phyloP scores from a whole-genome alignment of 306 rosid genomes.

The Vigna angularis region DNA sequence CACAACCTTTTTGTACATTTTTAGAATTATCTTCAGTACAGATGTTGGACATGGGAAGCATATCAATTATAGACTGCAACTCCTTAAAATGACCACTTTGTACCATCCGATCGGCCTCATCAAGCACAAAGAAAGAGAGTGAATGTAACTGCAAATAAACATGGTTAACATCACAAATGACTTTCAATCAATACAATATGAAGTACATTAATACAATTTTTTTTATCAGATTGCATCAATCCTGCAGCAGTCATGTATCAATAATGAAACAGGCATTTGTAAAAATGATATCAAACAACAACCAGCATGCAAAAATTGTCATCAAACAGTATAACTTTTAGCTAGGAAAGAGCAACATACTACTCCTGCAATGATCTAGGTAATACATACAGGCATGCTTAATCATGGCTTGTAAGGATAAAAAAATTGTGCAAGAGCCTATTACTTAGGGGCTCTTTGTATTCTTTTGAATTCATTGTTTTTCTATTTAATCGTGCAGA shows the following conservation, averaged over 20 bases:
- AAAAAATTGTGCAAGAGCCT: slow-evolving; percentile 20
- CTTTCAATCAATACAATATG: slow-evolving; percentile 21
- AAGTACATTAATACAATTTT: slow-evolving; percentile 21
- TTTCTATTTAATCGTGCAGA: slow-evolving; percentile 12
- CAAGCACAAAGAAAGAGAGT: slow-evolving; percentile 92
- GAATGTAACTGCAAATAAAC: slow-evolving; percentile 82
- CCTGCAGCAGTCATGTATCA: slow-evolving; percentile 31
- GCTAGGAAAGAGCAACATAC: slow-evolving; percentile 2
- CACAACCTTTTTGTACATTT: slow-evolving; percentile 56
- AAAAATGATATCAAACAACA: slow-evolving; percentile 23
- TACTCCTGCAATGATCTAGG: slow-evolving; percentile 31
- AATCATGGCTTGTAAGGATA: slow-evolving; percentile 17
- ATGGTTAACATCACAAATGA: slow-evolving; percentile 35
- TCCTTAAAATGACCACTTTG: slow-evolving; percentile 91
- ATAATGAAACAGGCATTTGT: neutral
- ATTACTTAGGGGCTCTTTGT: slow-evolving; percentile 12
- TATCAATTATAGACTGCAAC: slow-evolving; percentile 90
- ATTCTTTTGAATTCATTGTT: neutral
- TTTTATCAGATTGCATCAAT: neutral
- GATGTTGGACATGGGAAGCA: slow-evolving; percentile 74
- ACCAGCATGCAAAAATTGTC: neutral
- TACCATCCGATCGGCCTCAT: slow-evolving; percentile 98
- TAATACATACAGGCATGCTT: neutral
- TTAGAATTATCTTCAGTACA: slow-evolving; percentile 55
- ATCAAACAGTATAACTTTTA: slow-evolving; percentile 4